Evolutionary conservation across 176 grass and related monocot genomes (phyloP), one percentile per base, ranked within the genome.

Genomic region (Dactylis glomerata): DNA sequence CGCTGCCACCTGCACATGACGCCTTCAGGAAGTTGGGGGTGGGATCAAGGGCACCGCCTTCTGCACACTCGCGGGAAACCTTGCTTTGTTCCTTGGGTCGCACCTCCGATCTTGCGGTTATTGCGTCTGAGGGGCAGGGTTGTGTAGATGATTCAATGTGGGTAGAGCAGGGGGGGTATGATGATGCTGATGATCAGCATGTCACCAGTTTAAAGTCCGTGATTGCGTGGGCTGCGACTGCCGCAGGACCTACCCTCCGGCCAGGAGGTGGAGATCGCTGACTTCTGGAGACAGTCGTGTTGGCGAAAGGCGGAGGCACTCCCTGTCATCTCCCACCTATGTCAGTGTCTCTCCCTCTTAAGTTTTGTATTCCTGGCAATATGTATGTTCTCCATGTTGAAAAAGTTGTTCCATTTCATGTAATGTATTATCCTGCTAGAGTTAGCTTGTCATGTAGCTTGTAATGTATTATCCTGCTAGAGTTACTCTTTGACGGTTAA

Each of bases 201-300:
- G 78, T 97, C 55, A 89, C 92, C 17, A 54, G 80, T 11, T 69
- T 59, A 5, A 61, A 90, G 44, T 84, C 91, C 46, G 77, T 94
- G 30, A 3, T 30, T 32, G 37, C 58, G 9, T 89, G 92, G 92
- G 85, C 81, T 10, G 67, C 79, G n/a, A 85, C 82, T 19, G 65
- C 87, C 30, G 83, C 87, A 0, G 85, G 80, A 6, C 23, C 46
- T 10, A 41, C 75, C 54, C 88, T 97, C 15, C 52, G 36, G 14
- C 15, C 52, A 42, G 14, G 83, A 85, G 72, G 76, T 97, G 26
- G 68, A 80, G 26, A 82, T 97, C 38, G 64, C 78, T 0, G 92
- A 92, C 50, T 92, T 65, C 81, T 97, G 88, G 92, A 70, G 73
- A 31, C 90, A 94, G 86, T 90, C 92, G 15, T 94, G 92, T 86